Percentiles rank a stretch among this genome's conserved stretches.
phyloP scores from a whole-genome alignment of 192 early-diverging fungal genomes.

The Backusella luteola region DNA sequence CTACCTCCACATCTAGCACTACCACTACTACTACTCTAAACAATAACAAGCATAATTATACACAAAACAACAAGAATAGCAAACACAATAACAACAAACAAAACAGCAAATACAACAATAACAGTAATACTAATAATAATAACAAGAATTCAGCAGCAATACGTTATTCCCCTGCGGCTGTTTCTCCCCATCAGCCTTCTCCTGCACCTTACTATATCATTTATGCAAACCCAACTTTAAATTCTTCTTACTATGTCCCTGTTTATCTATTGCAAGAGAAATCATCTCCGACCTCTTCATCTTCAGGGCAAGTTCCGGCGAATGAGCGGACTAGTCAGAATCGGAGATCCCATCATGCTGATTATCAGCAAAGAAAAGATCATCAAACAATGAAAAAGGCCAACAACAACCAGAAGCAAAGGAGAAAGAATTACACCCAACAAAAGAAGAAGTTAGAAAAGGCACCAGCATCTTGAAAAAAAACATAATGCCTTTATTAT shows the following conservation, averaged over 20 bases:
- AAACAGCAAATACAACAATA: neutral
- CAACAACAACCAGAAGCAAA: neutral
- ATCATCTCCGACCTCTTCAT: neutral
- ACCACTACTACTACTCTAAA: neutral
- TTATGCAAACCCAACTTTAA: constrained; percentile 6
- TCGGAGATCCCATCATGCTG: neutral
- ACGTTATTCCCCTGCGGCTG: neutral
- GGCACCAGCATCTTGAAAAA: neutral
- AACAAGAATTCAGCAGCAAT: neutral
- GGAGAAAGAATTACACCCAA: neutral
- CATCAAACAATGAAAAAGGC: neutral
- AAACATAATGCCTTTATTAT: neutral
- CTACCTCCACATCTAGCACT: neutral
- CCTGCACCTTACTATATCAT: neutral
- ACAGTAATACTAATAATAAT: neutral
- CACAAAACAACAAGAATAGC: neutral
- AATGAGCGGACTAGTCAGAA: neutral
- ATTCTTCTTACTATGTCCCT: constrained; percentile 6
- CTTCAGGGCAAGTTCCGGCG: neutral
- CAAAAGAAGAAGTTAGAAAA: constrained; percentile 2
- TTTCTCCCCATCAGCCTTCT: neutral
- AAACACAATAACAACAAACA: neutral
- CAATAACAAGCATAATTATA: neutral
- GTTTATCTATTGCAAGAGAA: neutral
- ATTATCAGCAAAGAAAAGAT: constrained; percentile 5